Percentiles rank a stretch among this genome's conserved stretches.
Conservation (phyloP, 441 rosid species). For the Aquilaria agallochum region DNA sequence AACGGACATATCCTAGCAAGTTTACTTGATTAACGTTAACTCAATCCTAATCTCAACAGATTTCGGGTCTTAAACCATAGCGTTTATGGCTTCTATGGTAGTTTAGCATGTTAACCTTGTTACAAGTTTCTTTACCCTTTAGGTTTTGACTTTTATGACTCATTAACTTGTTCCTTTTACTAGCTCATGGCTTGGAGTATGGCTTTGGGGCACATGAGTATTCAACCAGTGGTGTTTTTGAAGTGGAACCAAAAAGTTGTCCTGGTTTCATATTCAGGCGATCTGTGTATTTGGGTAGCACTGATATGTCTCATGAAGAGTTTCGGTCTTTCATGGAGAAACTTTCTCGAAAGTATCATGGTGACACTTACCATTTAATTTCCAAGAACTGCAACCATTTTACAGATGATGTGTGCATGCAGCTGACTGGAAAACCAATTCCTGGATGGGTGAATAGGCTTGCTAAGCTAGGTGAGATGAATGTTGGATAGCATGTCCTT, state of each 20-base stretch:
- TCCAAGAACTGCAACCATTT: slow-evolving; percentile 99
- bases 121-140: no score
- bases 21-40: no score
- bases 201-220: slow-evolving; percentile 96
- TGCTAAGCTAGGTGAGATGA: slow-evolving; percentile 71
- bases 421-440: slow-evolving; percentile 74
- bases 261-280: slow-evolving; percentile 93
- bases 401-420: slow-evolving; percentile 71
- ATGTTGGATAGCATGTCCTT: slow-evolving; percentile 6
- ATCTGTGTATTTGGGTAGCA: slow-evolving; percentile 68
- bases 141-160: not conserved
- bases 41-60: no score
- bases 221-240: slow-evolving; percentile 83
- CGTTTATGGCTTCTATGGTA: no score
- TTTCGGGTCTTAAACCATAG: no score
- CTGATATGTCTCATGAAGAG: slow-evolving; percentile 65
- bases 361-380: slow-evolving; percentile 92
- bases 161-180: slow-evolving; percentile 16
- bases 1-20: no score
- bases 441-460: slow-evolving; percentile 98
- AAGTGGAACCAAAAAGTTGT: slow-evolving; percentile 89
- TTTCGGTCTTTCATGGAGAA: slow-evolving; percentile 83
- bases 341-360: slow-evolving; percentile 70
- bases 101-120: no score
- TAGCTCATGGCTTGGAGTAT: slow-evolving; percentile 82